Conservation (phyloP, 192 early-diverging fungal genomes). For the Backusella mclennaniae region DNA sequence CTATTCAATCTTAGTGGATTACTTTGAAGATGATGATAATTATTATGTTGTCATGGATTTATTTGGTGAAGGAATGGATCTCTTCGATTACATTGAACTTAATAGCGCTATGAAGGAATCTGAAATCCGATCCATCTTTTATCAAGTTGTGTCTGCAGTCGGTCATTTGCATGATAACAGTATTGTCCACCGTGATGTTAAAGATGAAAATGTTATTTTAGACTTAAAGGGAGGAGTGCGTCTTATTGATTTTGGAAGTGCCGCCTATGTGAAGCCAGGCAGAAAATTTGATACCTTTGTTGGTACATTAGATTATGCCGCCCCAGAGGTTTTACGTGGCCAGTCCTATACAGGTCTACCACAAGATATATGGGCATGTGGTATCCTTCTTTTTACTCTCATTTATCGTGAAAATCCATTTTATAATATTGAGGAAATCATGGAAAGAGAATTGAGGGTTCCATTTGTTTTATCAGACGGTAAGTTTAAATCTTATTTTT, state of each 20-base stretch:
- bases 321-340: constrained; percentile 80
- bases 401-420: constrained; percentile 69
- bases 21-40: constrained; percentile 67
- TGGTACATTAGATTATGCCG: constrained; percentile 77
- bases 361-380: constrained; percentile 85
- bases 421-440: constrained; percentile 54
- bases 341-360: constrained; percentile 81
- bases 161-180: constrained; percentile 50
- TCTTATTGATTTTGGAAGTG: constrained; percentile 82
- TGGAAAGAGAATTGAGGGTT: constrained; percentile 47
- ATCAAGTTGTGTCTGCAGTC: constrained; percentile 37
- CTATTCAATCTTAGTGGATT: constrained; percentile 43
- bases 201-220: constrained; percentile 85
- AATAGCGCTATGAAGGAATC: constrained; percentile 26
- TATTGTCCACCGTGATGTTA: constrained; percentile 76
- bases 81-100: constrained; percentile 50
- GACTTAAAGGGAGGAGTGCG: constrained; percentile 55
- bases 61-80: constrained; percentile 43
- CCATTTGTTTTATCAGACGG: constrained; percentile 19
- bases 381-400: constrained; percentile 82
- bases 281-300: constrained; percentile 68
- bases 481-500: neutral
- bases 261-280: constrained; percentile 62
- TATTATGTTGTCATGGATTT: constrained; percentile 64
- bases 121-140: constrained; percentile 35